Evolutionary conservation across 2,329 filamentous ascomycete species (phyloP).

Genomic region (Tolypocladium ovalisporum): DNA sequence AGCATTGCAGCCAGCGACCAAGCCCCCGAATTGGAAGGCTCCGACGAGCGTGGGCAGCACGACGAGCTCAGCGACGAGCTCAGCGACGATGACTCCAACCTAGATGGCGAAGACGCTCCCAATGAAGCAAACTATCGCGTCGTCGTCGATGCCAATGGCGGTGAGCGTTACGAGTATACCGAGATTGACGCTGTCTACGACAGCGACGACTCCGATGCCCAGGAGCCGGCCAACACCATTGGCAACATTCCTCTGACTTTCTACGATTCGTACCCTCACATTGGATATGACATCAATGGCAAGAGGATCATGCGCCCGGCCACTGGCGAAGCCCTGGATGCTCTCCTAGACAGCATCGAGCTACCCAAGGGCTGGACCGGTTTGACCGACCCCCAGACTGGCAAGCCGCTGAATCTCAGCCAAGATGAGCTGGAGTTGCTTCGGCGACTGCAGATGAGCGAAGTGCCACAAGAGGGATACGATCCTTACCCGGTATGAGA

Average conservation of each 20-base stretch:
- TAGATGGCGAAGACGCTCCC: not conserved
- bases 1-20: slow-evolving; percentile 3
- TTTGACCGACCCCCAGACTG: slow-evolving; percentile 84
- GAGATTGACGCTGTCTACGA: slow-evolving; percentile 94
- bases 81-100: slow-evolving; percentile 5
- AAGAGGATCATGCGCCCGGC: slow-evolving; percentile 96
- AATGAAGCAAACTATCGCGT: slow-evolving; percentile 25
- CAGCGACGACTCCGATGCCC: slow-evolving; percentile 83
- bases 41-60: not conserved
- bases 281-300: slow-evolving; percentile 97
- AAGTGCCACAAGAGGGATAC: slow-evolving; percentile 77
- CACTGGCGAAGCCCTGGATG: slow-evolving; percentile 85
- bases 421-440: slow-evolving; percentile 83
- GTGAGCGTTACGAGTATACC: slow-evolving; percentile 80
- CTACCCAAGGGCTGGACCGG: slow-evolving; percentile 96
- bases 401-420: slow-evolving; percentile 80
- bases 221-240: slow-evolving; percentile 77
- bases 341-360: slow-evolving; percentile 90
- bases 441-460: slow-evolving; percentile 78
- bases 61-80: slow-evolving; percentile 25
- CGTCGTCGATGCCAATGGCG: slow-evolving; percentile 78
- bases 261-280: slow-evolving; percentile 96
- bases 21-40: slow-evolving; percentile 6
- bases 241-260: slow-evolving; percentile 89
- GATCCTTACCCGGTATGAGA: slow-evolving; percentile 72